phyloP scores from a whole-genome alignment of 768 basidiomycete species.

The Boletus sensibilis region DNA sequence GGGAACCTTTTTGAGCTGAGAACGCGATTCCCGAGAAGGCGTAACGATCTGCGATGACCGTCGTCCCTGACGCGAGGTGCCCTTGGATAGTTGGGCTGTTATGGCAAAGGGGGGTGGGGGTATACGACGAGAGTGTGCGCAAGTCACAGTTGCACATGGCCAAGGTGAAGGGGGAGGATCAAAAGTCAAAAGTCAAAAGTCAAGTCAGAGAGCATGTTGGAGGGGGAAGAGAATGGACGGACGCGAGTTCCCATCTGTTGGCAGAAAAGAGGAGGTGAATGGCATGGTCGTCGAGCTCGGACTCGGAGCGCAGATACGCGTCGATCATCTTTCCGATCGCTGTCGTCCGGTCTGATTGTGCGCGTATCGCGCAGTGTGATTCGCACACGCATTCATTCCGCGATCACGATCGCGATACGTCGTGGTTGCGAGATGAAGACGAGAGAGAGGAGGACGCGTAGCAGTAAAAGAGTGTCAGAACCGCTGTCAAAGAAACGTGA shows the following conservation, averaged over 20 bases:
- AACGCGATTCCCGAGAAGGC: conserved; percentile 97
- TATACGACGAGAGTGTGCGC: not conserved
- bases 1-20: conserved; percentile 52
- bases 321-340: conserved; percentile 92
- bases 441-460: too few species aligned
- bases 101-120: not conserved
- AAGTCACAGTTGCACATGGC: not conserved
- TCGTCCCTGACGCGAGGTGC: conserved; percentile 60
- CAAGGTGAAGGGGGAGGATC: too few species aligned
- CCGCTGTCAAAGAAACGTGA: not conserved
- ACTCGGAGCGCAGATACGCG: conserved; percentile 77
- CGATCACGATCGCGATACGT: not conserved
- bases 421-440: too few species aligned
- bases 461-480: not conserved
- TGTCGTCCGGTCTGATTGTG: conserved; percentile 76
- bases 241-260: conserved; percentile 96
- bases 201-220: not conserved
- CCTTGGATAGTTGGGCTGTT: conserved; percentile 59
- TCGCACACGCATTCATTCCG: not conserved
- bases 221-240: conserved; percentile 24
- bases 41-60: conserved; percentile 88
- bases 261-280: conserved; percentile 95
- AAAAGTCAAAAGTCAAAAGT: not conserved
- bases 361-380: not conserved
- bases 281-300: conserved; percentile 87